Evolutionary conservation across 139 green algal genomes (phyloP).

Genomic region (Volvox africanus): DNA sequence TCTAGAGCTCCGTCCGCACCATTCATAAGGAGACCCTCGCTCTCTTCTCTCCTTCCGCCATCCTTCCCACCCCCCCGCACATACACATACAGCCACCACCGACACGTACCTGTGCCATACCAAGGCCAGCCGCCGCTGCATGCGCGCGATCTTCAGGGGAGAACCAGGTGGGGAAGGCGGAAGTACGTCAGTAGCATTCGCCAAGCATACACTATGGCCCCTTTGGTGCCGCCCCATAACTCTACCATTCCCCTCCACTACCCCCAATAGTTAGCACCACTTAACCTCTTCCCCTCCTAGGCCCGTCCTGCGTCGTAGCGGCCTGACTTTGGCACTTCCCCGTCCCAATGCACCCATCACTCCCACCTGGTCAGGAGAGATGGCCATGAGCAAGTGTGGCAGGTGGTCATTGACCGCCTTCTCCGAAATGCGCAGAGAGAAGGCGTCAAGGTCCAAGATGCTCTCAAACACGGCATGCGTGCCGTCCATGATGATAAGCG

Average conservation of each 20-base stretch:
- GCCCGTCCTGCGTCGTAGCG: too few species aligned
- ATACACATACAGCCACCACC: too few species aligned
- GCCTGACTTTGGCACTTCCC: too few species aligned
- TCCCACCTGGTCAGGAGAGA: conserved; percentile 57
- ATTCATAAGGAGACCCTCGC: too few species aligned
- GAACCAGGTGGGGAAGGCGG: background rate
- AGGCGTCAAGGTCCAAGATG: conserved; percentile 51
- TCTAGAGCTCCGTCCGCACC: too few species aligned
- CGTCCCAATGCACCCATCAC: background rate
- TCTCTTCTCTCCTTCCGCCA: too few species aligned
- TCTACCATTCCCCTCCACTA: too few species aligned
- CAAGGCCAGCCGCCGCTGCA: conserved; percentile 49
- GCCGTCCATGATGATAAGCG: conserved; percentile 59
- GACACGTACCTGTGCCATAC: conserved; percentile 56
- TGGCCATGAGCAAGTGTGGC: conserved; percentile 36
- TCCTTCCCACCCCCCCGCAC: too few species aligned
- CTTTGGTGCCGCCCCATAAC: too few species aligned
- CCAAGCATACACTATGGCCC: too few species aligned
- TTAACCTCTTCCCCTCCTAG: too few species aligned
- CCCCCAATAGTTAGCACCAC: too few species aligned
- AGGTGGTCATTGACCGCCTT: conserved; percentile 32
- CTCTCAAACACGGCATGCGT: conserved; percentile 54
- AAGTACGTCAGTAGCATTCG: background rate
- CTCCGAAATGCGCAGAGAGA: conserved; percentile 50
- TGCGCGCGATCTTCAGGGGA: conserved; percentile 24